Evolutionary conservation across 2,329 filamentous ascomycete genomes (phyloP), one percentile per base, ranked within the genome.

Genomic region (Penicillium sp.): DNA sequence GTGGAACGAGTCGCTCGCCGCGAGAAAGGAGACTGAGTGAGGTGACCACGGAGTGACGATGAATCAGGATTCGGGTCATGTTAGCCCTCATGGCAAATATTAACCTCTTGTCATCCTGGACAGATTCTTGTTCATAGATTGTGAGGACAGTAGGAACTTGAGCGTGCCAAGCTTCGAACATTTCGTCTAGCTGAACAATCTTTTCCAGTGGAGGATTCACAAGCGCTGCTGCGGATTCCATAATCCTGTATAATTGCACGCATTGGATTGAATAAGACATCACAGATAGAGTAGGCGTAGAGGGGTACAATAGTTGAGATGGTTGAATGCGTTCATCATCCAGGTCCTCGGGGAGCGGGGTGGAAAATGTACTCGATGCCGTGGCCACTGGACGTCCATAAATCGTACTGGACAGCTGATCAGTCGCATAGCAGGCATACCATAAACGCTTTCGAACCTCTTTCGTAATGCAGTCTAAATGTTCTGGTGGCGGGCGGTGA

Each of bases 401-500:
- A 28, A 59, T 59, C 20, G 52, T 35, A 53, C 56, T 55, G 23
- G 52, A 43, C 23, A 55, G 43, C 47, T 59, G 56, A 52, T 59
- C 56, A 9, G 56, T 59, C 18, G 21, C 33, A 38, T 59, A 59
- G 20, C 56, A 59, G 6, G 56, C 56, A 52, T 55, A 59, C 56
- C 56, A 59, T n/a, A 59, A 18, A 26, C 56, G 56, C 30, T 59
- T 59, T 16, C 56, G 52, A 9, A 59, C 52, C 47, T 59, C 56
- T 21, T 55, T 59, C 24, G 53, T 49, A 23, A 59, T 47, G 21
- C 33, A 55, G 28, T 59, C 56, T 35, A 55, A 21, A 40, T 52
- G 21, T 5, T 55, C 52, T 14, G 56, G 52, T 2, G 56, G 56
- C 5, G 56, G 52, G n/a, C 47, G 52, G 23, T 59, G 56, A 40